Evolutionary conservation across 2,329 filamentous ascomycete species (phyloP).

Genomic region (Colletotrichum sp.): DNA sequence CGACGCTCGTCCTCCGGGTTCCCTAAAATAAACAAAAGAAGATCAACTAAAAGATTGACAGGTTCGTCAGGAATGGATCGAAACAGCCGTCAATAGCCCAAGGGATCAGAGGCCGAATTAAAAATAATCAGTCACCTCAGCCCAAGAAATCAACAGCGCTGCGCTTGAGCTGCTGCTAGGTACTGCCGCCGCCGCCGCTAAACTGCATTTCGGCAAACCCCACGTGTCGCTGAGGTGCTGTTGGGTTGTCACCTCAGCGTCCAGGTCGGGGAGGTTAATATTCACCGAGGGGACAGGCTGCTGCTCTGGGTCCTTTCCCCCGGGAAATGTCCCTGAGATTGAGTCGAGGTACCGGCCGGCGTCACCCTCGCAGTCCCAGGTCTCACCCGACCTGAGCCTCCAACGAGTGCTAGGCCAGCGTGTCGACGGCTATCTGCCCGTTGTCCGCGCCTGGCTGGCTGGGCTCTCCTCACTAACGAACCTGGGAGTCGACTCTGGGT

Average conservation of each 20-base stretch:
- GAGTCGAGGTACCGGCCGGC: background rate
- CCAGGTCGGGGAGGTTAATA: background rate
- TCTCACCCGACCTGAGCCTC: background rate
- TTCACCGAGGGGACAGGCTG: conserved; percentile 8
- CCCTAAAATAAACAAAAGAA: background rate
- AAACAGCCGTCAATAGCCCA: background rate
- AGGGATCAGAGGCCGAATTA: background rate
- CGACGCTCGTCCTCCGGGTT: background rate
- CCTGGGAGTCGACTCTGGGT: background rate
- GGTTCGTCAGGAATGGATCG: background rate
- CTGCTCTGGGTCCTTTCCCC: background rate
- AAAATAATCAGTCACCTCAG: background rate
- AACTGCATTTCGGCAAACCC: conserved; percentile 13
- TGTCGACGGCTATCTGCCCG: background rate
- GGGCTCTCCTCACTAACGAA: background rate
- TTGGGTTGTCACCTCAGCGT: background rate
- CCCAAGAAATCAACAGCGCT: background rate
- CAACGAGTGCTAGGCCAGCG: background rate
- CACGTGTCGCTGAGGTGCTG: conserved; percentile 11
- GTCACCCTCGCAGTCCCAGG: background rate
- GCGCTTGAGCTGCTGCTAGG: background rate
- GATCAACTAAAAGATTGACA: background rate
- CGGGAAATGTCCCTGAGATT: conserved; percentile 4
- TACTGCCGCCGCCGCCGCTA: conserved; percentile 4
- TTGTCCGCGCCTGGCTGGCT: background rate